Base-by-base conservation (phyloP, 768 basidiomycete genomes). In the Mycena crocata region DNA sequence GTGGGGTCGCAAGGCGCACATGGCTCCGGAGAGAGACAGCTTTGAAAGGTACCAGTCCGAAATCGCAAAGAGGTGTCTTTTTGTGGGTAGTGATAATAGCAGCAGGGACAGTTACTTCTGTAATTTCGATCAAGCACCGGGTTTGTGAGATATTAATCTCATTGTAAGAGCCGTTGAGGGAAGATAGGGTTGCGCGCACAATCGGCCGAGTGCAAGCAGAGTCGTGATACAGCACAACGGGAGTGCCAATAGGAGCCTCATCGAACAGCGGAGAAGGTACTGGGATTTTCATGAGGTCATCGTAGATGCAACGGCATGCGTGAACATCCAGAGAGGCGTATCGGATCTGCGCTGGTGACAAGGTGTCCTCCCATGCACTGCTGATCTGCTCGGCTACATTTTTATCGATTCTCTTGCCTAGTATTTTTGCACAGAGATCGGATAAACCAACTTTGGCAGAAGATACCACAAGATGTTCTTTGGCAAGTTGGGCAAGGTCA, bases 321-420 rank as follows among this genome's bases (percentile, higher is more conserved):
- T 49, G 23, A 7, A 49, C 57, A 23, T 59, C 46, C 19, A 59
- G 46, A 7, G 57, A 12, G 13, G 57, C 48, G 15, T 59, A 59
- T 9, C 45, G 37, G 9, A 39, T 14, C 15, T 59, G 57, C 1
- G 46, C 14, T 37, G 35, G 35, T 23, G 23, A 42, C 1, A 3
- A 57, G 55, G 8, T 57, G 28, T n/a, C 42, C 3, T 42, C 39
- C 58, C 58, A 60, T n/a, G 48, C 26, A 32, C 17, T 26, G 28
- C 59, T 42, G 23, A 44, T 21, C 2, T 31, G 26, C 12, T 60
- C 58, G 4, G 48, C 37, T 17, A 50, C 21, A 39, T 60, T 50
- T 32, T 60, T 50, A 8, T 30, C 23, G 8, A 60, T 19, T 17
- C 48, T 9, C 24, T 51, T 50, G 3, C 58, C 58, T 1, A 60